Evolutionary conservation across 352 stramenopile genomes (phyloP).

Genomic region (Globisporangium ultimum): DNA sequence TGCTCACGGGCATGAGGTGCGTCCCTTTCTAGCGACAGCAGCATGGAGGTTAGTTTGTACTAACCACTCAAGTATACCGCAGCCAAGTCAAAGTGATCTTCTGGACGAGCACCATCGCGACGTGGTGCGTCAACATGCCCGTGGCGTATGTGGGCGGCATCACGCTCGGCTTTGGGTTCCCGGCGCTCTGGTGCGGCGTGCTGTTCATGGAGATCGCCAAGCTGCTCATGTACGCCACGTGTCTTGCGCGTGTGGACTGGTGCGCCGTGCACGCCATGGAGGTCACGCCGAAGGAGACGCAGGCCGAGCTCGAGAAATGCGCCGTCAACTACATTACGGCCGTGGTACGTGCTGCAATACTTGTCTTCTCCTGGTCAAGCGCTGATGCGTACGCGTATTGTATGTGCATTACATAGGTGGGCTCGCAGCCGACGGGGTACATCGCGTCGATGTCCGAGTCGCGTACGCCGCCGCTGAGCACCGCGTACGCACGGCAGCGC

Average conservation of each 20-base stretch:
- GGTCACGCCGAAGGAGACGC: conserved; percentile 25
- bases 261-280: conserved; percentile 48
- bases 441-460: conserved; percentile 38
- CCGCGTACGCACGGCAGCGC: conserved; percentile 32
- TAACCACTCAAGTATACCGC: neutral
- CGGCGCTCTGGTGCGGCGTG: conserved; percentile 58
- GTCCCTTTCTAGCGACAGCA: neutral
- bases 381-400: neutral
- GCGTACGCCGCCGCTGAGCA: conserved; percentile 39
- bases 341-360: conserved; percentile 12
- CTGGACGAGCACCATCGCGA: conserved; percentile 55
- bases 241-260: conserved; percentile 47
- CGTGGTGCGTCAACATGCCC: conserved; percentile 65
- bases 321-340: conserved; percentile 62
- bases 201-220: conserved; percentile 71
- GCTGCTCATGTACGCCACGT: conserved; percentile 40
- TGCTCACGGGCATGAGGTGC: conserved; percentile 70
- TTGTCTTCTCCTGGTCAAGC: too few relatives aligned
- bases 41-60: neutral
- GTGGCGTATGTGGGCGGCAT: conserved; percentile 55
- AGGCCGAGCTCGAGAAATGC: conserved; percentile 38
- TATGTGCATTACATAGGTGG: conserved; percentile 18
- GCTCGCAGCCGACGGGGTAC: conserved; percentile 55
- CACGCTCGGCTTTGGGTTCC: conserved; percentile 51
- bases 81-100: conserved; percentile 66